Evolutionary conservation across 495 filamentous ascomycete species (phyloP).

Genomic region (Hypoxylon trugodes): DNA sequence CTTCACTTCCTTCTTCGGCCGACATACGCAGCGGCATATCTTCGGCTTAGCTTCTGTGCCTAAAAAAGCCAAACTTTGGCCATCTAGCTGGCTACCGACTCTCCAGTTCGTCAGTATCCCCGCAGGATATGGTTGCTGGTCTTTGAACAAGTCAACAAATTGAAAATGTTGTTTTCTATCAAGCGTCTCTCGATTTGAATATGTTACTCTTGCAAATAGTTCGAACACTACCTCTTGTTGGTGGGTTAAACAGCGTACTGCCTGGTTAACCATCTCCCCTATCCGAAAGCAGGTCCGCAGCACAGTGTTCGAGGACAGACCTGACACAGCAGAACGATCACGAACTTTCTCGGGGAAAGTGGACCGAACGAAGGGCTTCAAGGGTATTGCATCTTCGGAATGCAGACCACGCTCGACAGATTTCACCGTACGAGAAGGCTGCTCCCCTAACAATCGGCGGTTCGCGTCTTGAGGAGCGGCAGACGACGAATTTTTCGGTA

Average conservation of each 20-base stretch:
- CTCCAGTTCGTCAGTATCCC: conserved; percentile 62
- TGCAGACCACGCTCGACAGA: neutral
- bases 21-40: conserved; percentile 64
- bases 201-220: conserved; percentile 65
- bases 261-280: conserved; percentile 62
- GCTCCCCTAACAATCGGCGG: neutral
- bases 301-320: conserved; percentile 54
- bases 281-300: conserved; percentile 70
- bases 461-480: neutral
- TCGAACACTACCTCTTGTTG: conserved; percentile 62
- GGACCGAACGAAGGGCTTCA: conserved; percentile 55
- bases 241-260: conserved; percentile 42
- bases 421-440: neutral
- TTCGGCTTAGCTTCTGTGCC: conserved; percentile 36
- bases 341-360: conserved; percentile 57
- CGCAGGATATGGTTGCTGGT: conserved; percentile 59
- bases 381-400: conserved; percentile 8
- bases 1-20: conserved; percentile 54
- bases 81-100: conserved; percentile 54
- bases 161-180: conserved; percentile 64
- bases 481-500: conserved; percentile 8
- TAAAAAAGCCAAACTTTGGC: conserved; percentile 55
- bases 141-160: conserved; percentile 67
- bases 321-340: conserved; percentile 62
- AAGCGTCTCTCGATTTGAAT: conserved; percentile 56